A percentile compares a stretch with the other conserved stretches of the same genome.
Evolutionary conservation across 805 yeast genomes (phyloP).

Genomic region (Starmerella tilneyi): DNA sequence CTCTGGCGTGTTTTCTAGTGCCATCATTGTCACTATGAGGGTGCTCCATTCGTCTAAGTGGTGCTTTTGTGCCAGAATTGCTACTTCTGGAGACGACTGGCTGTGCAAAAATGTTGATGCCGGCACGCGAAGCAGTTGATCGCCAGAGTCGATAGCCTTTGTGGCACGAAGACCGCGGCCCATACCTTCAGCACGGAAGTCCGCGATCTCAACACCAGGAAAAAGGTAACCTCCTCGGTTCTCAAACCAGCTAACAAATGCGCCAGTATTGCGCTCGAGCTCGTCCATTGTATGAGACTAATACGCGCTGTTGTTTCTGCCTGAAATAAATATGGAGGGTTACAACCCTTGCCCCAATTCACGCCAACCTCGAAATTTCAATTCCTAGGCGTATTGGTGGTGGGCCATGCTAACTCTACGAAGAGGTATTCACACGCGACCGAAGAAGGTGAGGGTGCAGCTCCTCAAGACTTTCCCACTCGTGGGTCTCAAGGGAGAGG

Average conservation of each 20-base stretch:
- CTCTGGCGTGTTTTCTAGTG: slow-evolving; percentile 45
- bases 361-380: slow-evolving; percentile 1
- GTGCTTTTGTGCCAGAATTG: slow-evolving; percentile 24
- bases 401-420: slow-evolving; percentile 6
- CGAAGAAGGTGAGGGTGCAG: slow-evolving; percentile 50
- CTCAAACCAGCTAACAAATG: slow-evolving; percentile 40
- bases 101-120: slow-evolving; percentile 46
- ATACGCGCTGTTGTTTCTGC: background rate
- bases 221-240: slow-evolving; percentile 41
- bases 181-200: slow-evolving; percentile 47
- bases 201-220: slow-evolving; percentile 48
- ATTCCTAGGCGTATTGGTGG: background rate
- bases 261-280: slow-evolving; percentile 32
- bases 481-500: slow-evolving; percentile 45
- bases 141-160: slow-evolving; percentile 45
- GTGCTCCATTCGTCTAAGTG: slow-evolving; percentile 62
- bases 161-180: slow-evolving; percentile 72
- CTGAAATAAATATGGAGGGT: background rate
- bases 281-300: background rate
- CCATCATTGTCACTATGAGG: slow-evolving; percentile 55
- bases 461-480: slow-evolving; percentile 46
- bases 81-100: slow-evolving; percentile 34
- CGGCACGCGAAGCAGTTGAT: slow-evolving; percentile 61
- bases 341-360: slow-evolving; percentile 1
- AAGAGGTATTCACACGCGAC: slow-evolving; percentile 23